These are phyloP conservation scores for Circinella minor DNA, from an alignment of 371 early-diverging fungal species.

Conservation along the genomic window DNA sequence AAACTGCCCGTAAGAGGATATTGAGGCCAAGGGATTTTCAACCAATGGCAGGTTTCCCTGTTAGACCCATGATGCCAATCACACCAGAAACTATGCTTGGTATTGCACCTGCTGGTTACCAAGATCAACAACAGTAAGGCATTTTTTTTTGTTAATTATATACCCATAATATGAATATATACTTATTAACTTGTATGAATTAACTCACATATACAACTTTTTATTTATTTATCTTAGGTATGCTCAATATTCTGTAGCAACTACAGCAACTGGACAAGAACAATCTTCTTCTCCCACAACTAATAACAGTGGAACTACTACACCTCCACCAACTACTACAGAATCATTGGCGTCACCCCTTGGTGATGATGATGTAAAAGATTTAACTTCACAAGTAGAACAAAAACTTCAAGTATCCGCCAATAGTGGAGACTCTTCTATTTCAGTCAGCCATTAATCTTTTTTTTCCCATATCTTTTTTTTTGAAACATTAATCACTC, in stretches of 20 bases:
- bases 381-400: conserved; percentile 26
- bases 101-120: conserved; percentile 19
- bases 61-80: conserved; percentile 46
- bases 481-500: too few relatives aligned
- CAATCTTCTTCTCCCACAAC: neutral
- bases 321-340: conserved; percentile 1
- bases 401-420: conserved; percentile 14
- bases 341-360: conserved; percentile 2
- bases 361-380: conserved; percentile 14
- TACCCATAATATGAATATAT: too few relatives aligned
- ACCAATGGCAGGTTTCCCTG: conserved; percentile 39
- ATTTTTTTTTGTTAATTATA: too few relatives aligned
- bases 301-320: neutral
- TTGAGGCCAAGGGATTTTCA: conserved; percentile 42
- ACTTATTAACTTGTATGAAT: too few relatives aligned
- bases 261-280: neutral
- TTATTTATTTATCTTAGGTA: too few relatives aligned
- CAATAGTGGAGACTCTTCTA: conserved; percentile 16
- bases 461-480: neutral
- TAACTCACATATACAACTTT: too few relatives aligned
- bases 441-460: conserved; percentile 5
- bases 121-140: conserved; percentile 13
- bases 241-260: too few relatives aligned
- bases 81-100: conserved; percentile 58
- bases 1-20: conserved; percentile 30